Evolutionary conservation across 495 filamentous ascomycete genomes (phyloP).

Genomic region (Neurospora sp.): DNA sequence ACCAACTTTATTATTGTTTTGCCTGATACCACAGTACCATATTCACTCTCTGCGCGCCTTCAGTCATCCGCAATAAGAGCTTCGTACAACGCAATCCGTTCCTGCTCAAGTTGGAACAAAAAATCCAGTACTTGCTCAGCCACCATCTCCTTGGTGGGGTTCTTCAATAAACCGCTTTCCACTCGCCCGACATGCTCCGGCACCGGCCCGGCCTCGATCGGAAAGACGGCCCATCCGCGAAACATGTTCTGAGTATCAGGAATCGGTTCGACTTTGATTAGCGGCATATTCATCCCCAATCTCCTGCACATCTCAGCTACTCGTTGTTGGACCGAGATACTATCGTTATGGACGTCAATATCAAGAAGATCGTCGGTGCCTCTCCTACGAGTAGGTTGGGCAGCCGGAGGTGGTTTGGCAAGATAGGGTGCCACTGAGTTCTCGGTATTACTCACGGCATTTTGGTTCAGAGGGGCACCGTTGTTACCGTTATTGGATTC

Average conservation of each 20-base stretch:
- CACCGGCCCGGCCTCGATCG: conserved; percentile 6
- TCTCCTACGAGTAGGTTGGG: background rate
- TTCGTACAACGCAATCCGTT: conserved; percentile 1
- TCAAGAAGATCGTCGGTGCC: background rate
- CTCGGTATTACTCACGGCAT: background rate
- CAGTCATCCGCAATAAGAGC: background rate
- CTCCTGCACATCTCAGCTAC: conserved; percentile 12
- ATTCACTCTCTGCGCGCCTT: background rate
- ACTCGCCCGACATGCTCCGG: conserved; percentile 16
- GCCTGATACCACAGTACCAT: background rate
- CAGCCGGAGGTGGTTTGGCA: background rate
- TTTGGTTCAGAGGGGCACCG: background rate
- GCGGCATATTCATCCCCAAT: conserved; percentile 10
- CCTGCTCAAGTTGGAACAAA: conserved; percentile 8
- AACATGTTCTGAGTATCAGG: conserved; percentile 5
- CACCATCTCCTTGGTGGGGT: conserved; percentile 18
- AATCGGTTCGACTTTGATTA: background rate
- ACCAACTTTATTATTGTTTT: background rate
- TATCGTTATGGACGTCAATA: conserved; percentile 1
- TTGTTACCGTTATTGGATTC: background rate
- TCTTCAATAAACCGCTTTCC: conserved; percentile 13
- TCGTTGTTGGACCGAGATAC: conserved; percentile 3
- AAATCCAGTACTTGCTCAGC: conserved; percentile 20
- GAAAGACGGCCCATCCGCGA: conserved; percentile 12
- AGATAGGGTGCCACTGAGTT: background rate